A percentile compares a stretch with the other conserved stretches of the same genome.
Evolutionary conservation across 768 basidiomycete species (phyloP).

Genomic region (Tephrocybe sp.): DNA sequence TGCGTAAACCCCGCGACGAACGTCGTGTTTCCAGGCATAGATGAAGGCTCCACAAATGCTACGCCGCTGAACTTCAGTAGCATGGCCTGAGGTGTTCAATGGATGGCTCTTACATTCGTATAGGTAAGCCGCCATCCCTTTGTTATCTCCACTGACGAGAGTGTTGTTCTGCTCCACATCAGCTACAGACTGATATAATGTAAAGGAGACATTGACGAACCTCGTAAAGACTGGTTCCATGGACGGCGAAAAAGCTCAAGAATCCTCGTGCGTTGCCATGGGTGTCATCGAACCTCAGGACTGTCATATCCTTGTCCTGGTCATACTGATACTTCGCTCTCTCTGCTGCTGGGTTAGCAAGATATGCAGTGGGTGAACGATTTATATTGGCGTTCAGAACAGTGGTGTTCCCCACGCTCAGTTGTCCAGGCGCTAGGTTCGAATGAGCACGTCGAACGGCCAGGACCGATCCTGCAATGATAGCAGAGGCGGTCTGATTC

Average conservation of each 20-base stretch:
- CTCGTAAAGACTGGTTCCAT: slow-evolving; percentile 78
- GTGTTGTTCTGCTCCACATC: slow-evolving; percentile 63
- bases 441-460: slow-evolving; percentile 69
- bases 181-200: neutral
- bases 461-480: slow-evolving; percentile 63
- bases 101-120: slow-evolving; percentile 56
- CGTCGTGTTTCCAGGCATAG: slow-evolving; percentile 64
- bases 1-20: slow-evolving; percentile 79
- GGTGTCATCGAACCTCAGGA: slow-evolving; percentile 62
- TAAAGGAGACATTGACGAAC: slow-evolving; percentile 30
- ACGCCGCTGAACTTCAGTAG: slow-evolving; percentile 3
- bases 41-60: slow-evolving; percentile 62
- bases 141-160: slow-evolving; percentile 78
- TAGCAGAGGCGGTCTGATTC: slow-evolving; percentile 66
- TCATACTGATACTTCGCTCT: slow-evolving; percentile 64
- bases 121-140: slow-evolving; percentile 80
- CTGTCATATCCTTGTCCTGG: slow-evolving; percentile 71
- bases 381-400: slow-evolving; percentile 69
- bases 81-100: neutral
- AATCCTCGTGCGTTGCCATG: slow-evolving; percentile 61
- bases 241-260: slow-evolving; percentile 74
- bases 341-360: slow-evolving; percentile 72
- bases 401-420: slow-evolving; percentile 68
- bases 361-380: slow-evolving; percentile 72
- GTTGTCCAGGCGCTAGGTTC: slow-evolving; percentile 54